Evolutionary conservation across 345 rosid genomes (phyloP), one percentile per base, ranked within the genome.

Genomic region (Trapa incisa): DNA sequence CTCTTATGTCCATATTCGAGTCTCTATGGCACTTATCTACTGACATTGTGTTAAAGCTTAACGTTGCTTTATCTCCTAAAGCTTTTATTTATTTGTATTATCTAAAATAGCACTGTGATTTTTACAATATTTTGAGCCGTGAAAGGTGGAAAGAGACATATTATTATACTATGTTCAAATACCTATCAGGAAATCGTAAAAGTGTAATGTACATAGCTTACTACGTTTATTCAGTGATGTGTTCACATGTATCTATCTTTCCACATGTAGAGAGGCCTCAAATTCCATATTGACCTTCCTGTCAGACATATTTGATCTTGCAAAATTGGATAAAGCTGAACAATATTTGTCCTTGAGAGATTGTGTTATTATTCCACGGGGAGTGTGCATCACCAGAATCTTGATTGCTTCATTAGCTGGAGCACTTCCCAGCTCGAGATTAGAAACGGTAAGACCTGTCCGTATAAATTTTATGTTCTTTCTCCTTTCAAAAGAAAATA

Each of bases 391-490:
- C 42, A 75, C 93, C 65, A 84, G 97, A 89, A 77, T 94, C 73
- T 75, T 94, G 76, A 75, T 91, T 67, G 88, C 97, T n/a, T 89
- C 96, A 42, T 76, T 94, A 75, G 80, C 99, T 6, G 99, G 99
- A 76, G 99, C 99, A 70, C 88, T 94, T 42, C 99, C 99, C 35
- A 83, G 89, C 86, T 94, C 97, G 63, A 90, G 96, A 76, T 67
- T 94, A 72, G 97, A 94, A 71, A 80, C 91, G 79, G 97, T 91
- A 82, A 70, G 71, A 45, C 48, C 13, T 0, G 48, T 45, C 48
- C 48, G 0, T 1, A 7, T 45, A 45, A 45, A 45, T 45, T 45
- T 45, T 13, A 11, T 13, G 11, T 45, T 7, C 7, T 11, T 45
- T 45, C 48, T 45, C 2, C 48, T 5, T 5, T 7, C 22, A 56